Base-by-base conservation (phyloP, 176 grass and related monocot genomes). In the Puccinellia tenuiflora region DNA sequence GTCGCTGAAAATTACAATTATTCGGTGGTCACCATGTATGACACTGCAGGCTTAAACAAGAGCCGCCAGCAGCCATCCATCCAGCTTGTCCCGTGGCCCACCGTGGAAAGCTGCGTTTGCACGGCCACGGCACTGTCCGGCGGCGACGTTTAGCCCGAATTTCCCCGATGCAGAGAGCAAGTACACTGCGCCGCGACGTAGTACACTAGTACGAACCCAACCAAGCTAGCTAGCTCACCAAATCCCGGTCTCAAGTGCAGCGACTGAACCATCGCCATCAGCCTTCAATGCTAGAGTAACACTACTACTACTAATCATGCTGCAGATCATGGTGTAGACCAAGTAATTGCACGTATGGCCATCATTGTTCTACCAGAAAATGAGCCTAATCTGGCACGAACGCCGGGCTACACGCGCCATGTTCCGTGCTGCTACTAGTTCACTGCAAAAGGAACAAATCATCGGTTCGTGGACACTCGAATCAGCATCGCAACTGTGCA, bases 261-360 rank as follows among this genome's bases (percentile, higher is more conserved):
- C n/a, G n/a, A n/a, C n/a, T 25, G 71, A 76, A 45, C 25, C 70
- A 76, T 68, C 82, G 59, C 67, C 39, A 80, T 76, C 80, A 33
- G 6, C 12, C 35, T 43, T 73, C 21, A 11, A 59, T 59, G 51
- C n/a, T 16, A 38, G 66, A 71, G 68, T 1, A 28, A 10, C 25
- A 22, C 5, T n/a, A 3, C n/a, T n/a, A n/a, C n/a, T n/a, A n/a
- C n/a, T n/a, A n/a, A n/a, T n/a, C n/a, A n/a, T n/a, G n/a, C n/a
- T n/a, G n/a, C n/a, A n/a, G n/a, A n/a, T n/a, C 79, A 1, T 42
- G 6, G 14, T 72, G 25, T 24, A 28, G 56, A 7, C 67, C 16
- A 70, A 31, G 67, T n/a, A n/a, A n/a, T n/a, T n/a, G n/a, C n/a
- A n/a, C n/a, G n/a, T n/a, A n/a, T n/a, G n/a, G n/a, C n/a, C n/a